Percentiles rank a stretch among this genome's conserved stretches.
These are phyloP conservation scores for Rosa rugosa DNA, from an alignment of 306 rosid genomes.

Conservation along the genomic window DNA sequence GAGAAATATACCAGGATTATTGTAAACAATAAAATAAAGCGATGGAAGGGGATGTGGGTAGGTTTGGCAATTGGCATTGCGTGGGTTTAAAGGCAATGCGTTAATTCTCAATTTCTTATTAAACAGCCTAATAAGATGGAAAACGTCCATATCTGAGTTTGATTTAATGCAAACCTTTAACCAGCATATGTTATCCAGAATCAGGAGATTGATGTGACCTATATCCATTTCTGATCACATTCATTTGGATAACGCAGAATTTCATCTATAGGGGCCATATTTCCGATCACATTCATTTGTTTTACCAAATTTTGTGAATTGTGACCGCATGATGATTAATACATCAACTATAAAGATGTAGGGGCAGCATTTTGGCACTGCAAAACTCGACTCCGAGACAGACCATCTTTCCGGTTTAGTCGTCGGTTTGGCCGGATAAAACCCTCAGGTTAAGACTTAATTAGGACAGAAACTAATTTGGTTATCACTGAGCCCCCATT, in stretches of 20 bases:
- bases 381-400: neutral
- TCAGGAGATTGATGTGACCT: neutral
- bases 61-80: neutral
- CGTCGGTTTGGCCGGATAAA: neutral
- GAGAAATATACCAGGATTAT: neutral
- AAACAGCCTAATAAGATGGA: neutral
- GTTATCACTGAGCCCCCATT: neutral
- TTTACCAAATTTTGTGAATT: neutral
- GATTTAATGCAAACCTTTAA: neutral
- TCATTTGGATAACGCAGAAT: no score
- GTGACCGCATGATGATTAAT: neutral
- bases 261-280: neutral
- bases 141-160: neutral
- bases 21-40: neutral
- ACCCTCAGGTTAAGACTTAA: no score
- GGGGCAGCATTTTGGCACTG: neutral
- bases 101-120: neutral
- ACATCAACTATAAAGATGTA: neutral
- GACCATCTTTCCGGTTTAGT: neutral
- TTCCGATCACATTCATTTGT: neutral
- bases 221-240: neutral
- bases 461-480: neutral
- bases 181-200: neutral
- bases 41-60: neutral
- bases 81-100: neutral